These are phyloP conservation scores for Nitzschia putrida DNA, from an alignment of 108 stramenopile genomes.

Conservation along the genomic window DNA sequence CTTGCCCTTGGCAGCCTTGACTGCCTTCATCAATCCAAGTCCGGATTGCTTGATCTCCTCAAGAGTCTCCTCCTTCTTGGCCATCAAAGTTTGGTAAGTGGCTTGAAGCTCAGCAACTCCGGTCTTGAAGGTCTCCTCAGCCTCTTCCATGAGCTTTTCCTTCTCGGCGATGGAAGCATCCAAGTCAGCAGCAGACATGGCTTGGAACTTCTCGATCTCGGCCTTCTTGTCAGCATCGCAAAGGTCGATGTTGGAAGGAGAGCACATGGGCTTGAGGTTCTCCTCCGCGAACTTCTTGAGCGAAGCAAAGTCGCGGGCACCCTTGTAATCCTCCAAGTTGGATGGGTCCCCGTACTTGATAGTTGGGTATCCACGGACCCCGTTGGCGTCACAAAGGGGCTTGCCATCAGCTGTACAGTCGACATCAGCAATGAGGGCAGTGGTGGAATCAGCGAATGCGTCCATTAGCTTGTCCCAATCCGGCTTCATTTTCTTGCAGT, in stretches of 20 bases:
- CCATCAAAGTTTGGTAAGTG: slow-evolving; percentile 56
- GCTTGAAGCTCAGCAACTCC: slow-evolving; percentile 73
- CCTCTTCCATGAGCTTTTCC: slow-evolving; percentile 67
- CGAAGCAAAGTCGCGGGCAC: slow-evolving; percentile 66
- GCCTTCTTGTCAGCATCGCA: slow-evolving; percentile 79
- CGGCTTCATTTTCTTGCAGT: slow-evolving; percentile 62
- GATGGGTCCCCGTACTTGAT: slow-evolving; percentile 78
- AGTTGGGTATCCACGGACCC: slow-evolving; percentile 86
- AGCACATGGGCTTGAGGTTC: slow-evolving; percentile 68
- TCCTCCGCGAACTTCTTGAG: slow-evolving; percentile 76
- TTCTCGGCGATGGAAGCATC: slow-evolving; percentile 59
- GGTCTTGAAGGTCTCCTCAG: slow-evolving; percentile 65
- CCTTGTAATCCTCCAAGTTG: slow-evolving; percentile 82
- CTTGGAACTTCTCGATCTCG: slow-evolving; percentile 73
- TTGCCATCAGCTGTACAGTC: slow-evolving; percentile 83
- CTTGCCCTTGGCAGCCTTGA: slow-evolving; percentile 53
- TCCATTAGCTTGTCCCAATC: slow-evolving; percentile 86
- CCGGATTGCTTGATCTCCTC: slow-evolving; percentile 81
- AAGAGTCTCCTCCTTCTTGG: slow-evolving; percentile 70
- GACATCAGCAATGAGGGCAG: slow-evolving; percentile 79
- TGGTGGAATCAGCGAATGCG: slow-evolving; percentile 55
- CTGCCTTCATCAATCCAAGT: slow-evolving; percentile 88
- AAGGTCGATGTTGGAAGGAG: slow-evolving; percentile 67
- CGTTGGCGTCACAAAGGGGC: slow-evolving; percentile 73
- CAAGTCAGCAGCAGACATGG: slow-evolving; percentile 55